phyloP scores from a whole-genome alignment of 179 eudicot species.

The Nepenthes alata region DNA sequence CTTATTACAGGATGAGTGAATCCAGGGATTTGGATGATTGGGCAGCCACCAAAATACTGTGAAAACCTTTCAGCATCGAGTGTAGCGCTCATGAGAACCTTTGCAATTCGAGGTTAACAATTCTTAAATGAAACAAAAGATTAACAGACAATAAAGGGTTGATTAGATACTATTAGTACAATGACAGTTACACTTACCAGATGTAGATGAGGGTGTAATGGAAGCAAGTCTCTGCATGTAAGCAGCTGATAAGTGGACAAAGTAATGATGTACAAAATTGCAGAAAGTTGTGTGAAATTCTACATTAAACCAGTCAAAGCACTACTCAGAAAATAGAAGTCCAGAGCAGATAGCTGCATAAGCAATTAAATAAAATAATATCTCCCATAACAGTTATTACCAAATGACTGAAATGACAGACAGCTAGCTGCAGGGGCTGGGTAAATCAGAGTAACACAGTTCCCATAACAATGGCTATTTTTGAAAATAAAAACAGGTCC shows the following conservation, averaged over 20 bases:
- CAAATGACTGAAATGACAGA: too few relatives aligned
- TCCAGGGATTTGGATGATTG: slow-evolving; percentile 87
- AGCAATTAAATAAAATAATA: too few relatives aligned
- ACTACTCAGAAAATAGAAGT: too few relatives aligned
- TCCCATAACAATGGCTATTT: too few relatives aligned
- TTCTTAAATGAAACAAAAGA: not conserved
- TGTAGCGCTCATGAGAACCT: slow-evolving; percentile 98
- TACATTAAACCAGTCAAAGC: too few relatives aligned
- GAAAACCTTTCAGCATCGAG: slow-evolving; percentile 95
- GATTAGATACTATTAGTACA: not conserved
- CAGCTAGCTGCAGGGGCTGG: too few relatives aligned
- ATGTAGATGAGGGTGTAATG: slow-evolving; percentile 59
- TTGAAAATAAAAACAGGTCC: too few relatives aligned
- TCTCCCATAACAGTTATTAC: too few relatives aligned
- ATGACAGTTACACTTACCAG: slow-evolving; percentile 43
- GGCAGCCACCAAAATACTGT: slow-evolving; percentile 87
- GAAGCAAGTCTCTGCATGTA: slow-evolving; percentile 87
- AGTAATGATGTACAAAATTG: slow-evolving; percentile 1
- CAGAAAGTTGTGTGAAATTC: not conserved
- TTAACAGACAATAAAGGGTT: not conserved
- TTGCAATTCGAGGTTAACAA: slow-evolving; percentile 10
- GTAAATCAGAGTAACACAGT: too few relatives aligned
- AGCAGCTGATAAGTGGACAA: slow-evolving; percentile 16
- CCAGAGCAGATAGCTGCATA: too few relatives aligned
- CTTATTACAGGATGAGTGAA: slow-evolving; percentile 87